A percentile compares a stretch with the other conserved stretches of the same genome.
Conservation (phyloP, 495 filamentous ascomycete genomes). For the Penicillium cosmopolitanum region DNA sequence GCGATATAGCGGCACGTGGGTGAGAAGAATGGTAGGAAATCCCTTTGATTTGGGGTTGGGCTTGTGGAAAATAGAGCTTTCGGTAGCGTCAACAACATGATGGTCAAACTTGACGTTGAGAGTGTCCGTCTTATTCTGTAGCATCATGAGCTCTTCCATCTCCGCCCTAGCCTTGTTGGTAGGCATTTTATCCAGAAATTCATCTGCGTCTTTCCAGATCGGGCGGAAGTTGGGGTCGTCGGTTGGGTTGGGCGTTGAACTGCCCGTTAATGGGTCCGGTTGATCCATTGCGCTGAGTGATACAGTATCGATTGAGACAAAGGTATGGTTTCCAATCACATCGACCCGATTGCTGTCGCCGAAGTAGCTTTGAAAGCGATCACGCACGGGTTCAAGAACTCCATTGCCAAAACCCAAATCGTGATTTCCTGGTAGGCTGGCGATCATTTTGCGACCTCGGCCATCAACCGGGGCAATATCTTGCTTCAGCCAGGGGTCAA, state of each 20-base stretch:
- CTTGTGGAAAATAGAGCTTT: conserved; percentile 31
- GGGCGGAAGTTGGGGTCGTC: conserved; percentile 49
- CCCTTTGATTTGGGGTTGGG: conserved; percentile 38
- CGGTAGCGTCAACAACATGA: conserved; percentile 33
- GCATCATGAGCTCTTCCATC: conserved; percentile 42
- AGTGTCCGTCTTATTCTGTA: conserved; percentile 46
- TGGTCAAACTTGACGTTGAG: conserved; percentile 53
- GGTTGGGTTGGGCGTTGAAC: conserved; percentile 31
- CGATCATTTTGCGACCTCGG: conserved; percentile 67
- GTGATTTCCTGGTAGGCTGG: conserved; percentile 91
- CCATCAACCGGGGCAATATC: conserved; percentile 39
- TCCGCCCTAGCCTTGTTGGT: conserved; percentile 46
- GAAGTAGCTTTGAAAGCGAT: conserved; percentile 86
- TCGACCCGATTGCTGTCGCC: conserved; percentile 87
- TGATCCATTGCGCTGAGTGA: conserved; percentile 77
- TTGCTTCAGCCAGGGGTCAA: conserved; percentile 60
- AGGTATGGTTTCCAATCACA: conserved; percentile 91
- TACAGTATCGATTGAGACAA: conserved; percentile 87
- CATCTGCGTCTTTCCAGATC: conserved; percentile 75
- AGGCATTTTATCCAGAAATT: conserved; percentile 72
- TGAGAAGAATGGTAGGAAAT: conserved; percentile 83
- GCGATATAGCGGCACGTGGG: conserved; percentile 89
- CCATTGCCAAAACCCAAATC: conserved; percentile 92
- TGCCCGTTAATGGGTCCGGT: conserved; percentile 51
- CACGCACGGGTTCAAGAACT: conserved; percentile 75